These are phyloP conservation scores for Trichoderma citrinoviride DNA, from an alignment of 2,329 filamentous ascomycete species.

Conservation along the genomic window DNA sequence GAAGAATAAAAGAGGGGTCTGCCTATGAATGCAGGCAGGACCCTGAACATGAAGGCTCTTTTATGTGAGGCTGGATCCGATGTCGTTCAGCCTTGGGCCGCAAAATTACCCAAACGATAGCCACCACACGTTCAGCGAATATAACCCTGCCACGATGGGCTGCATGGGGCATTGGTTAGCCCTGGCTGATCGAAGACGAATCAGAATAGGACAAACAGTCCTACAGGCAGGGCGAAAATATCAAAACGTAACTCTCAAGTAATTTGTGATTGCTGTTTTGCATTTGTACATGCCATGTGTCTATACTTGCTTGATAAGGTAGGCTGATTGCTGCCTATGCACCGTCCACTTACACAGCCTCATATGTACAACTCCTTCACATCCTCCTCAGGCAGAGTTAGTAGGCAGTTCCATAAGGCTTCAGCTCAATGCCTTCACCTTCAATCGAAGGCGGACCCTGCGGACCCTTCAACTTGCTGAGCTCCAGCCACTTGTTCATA, in stretches of 20 bases:
- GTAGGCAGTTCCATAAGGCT: conserved; percentile 35
- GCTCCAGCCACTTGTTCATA: conserved; percentile 34
- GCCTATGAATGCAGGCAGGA: not conserved
- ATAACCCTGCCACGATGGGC: not conserved
- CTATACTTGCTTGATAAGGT: too few relatives aligned
- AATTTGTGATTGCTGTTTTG: too few relatives aligned
- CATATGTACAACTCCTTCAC: not conserved
- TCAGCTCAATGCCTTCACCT: conserved; percentile 32
- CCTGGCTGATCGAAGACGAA: not conserved
- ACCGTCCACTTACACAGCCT: not conserved
- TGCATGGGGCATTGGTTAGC: not conserved
- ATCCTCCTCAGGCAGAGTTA: not conserved
- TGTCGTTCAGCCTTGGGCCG: not conserved
- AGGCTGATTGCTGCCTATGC: not conserved
- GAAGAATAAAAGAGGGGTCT: not conserved
- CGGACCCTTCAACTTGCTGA: conserved; percentile 24
- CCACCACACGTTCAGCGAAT: not conserved
- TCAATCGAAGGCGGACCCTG: conserved; percentile 33
- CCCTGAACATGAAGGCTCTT: too few relatives aligned
- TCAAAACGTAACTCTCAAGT: too few relatives aligned
- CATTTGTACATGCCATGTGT: too few relatives aligned
- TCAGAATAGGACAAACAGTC: not conserved
- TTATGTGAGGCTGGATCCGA: too few relatives aligned
- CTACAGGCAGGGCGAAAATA: not conserved
- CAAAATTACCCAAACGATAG: not conserved